These are phyloP conservation scores for Raffaelea arxii DNA, from an alignment of 2,329 filamentous ascomycete species.

Conservation along the genomic window DNA sequence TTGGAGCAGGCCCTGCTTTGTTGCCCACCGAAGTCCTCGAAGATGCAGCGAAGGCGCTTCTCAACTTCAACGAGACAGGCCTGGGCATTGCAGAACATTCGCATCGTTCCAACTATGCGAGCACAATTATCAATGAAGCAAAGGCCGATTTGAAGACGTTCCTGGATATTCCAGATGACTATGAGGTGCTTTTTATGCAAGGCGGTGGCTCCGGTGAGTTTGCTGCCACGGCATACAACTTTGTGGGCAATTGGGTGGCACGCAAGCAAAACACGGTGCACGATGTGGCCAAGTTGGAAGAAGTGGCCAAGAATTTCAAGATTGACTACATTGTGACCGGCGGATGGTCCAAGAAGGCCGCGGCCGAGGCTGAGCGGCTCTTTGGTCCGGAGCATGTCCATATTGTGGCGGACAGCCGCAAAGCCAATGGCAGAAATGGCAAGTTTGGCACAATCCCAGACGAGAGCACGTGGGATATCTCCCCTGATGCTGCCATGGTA, in stretches of 20 bases:
- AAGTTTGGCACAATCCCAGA: slow-evolving; percentile 82
- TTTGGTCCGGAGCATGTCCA: slow-evolving; percentile 74
- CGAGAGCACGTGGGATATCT: slow-evolving; percentile 67
- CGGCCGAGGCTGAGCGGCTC: slow-evolving; percentile 69
- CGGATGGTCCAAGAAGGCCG: slow-evolving; percentile 82
- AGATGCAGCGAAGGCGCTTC: slow-evolving; percentile 62
- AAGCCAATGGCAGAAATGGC: slow-evolving; percentile 49
- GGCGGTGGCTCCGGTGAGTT: slow-evolving; percentile 82
- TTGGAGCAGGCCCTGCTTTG: slow-evolving; percentile 82
- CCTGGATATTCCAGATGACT: slow-evolving; percentile 71
- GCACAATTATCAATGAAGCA: slow-evolving; percentile 67
- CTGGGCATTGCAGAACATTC: slow-evolving; percentile 84
- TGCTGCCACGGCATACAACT: slow-evolving; percentile 72
- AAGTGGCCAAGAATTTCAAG: slow-evolving; percentile 59
- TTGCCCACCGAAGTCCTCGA: slow-evolving; percentile 76
- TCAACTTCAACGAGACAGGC: slow-evolving; percentile 74
- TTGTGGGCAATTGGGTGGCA: slow-evolving; percentile 74
- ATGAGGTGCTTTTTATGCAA: slow-evolving; percentile 84
- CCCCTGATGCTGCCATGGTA: slow-evolving; percentile 59
- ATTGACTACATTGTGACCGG: slow-evolving; percentile 88
- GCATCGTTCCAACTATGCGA: slow-evolving; percentile 72
- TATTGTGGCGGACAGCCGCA: slow-evolving; percentile 34
- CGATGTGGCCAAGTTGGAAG: slow-evolving; percentile 15
- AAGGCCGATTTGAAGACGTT: slow-evolving; percentile 64
- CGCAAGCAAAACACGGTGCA: slow-evolving; percentile 40